Conservation (phyloP, 805 yeast genomes). For the Candida stauntonica region DNA sequence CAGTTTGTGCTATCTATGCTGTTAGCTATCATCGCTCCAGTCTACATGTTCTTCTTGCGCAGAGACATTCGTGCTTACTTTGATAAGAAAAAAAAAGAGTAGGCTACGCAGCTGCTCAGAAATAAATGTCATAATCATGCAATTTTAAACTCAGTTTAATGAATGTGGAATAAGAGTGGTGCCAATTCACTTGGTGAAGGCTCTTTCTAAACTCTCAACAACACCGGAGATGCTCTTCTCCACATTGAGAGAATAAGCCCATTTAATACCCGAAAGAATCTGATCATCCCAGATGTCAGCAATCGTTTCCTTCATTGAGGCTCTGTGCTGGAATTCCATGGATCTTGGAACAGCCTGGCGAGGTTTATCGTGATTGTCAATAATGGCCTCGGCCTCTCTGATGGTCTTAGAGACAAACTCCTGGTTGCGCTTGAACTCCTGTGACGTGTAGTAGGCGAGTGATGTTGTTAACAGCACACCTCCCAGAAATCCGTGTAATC, state of each 20-base stretch:
- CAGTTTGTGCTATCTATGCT: constrained; percentile 46
- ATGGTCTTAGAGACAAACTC: constrained; percentile 43
- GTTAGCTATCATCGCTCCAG: constrained; percentile 54
- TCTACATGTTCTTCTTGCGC: constrained; percentile 44
- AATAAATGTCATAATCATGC: not conserved
- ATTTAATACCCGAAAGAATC: constrained; percentile 56
- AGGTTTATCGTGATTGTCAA: constrained; percentile 47
- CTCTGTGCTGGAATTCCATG: constrained; percentile 40
- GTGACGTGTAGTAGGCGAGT: constrained; percentile 56
- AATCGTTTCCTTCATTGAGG: constrained; percentile 53
- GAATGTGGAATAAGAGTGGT: too few species aligned
- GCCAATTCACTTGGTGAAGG: constrained; percentile 8
- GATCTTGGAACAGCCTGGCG: constrained; percentile 40
- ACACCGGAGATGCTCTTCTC: constrained; percentile 29
- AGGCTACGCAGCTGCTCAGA: not conserved
- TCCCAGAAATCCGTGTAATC: constrained; percentile 52
- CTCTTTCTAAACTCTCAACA: constrained; percentile 8
- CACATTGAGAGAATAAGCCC: constrained; percentile 54
- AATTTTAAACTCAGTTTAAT: not conserved
- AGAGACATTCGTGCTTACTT: constrained; percentile 50
- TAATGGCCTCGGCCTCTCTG: constrained; percentile 42
- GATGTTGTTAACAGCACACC: constrained; percentile 64
- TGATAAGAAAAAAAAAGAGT: constrained; percentile 27
- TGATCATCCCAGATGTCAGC: constrained; percentile 82
- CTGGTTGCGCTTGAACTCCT: constrained; percentile 47